These are phyloP conservation scores for Lachancea waltii DNA, from an alignment of 805 yeast genomes.

Conservation along the genomic window DNA sequence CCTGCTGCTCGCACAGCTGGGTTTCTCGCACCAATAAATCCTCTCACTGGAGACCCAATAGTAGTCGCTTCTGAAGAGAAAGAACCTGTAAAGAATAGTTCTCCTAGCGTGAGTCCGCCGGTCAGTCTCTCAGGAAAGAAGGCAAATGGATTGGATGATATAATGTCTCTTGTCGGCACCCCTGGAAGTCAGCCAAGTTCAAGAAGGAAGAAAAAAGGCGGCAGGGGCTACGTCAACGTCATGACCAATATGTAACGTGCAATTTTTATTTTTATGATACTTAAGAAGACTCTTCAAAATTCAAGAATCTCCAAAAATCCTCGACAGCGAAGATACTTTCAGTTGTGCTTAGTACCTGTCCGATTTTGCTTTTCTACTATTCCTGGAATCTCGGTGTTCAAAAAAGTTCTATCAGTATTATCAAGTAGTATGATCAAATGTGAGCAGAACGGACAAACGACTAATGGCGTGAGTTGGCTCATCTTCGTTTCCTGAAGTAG, in stretches of 20 bases:
- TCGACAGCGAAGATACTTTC: too few relatives aligned
- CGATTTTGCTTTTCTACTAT: too few relatives aligned
- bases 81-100: constrained; percentile 5
- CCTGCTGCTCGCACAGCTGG: constrained; percentile 30
- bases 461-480: too few relatives aligned
- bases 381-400: too few relatives aligned
- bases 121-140: constrained; percentile 28
- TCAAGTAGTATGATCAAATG: too few relatives aligned
- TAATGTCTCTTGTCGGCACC: constrained; percentile 35
- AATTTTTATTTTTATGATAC: too few relatives aligned
- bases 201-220: constrained; percentile 39
- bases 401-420: constrained; percentile 1
- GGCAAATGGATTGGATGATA: constrained; percentile 42
- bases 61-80: constrained; percentile 10
- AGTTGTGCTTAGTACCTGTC: too few relatives aligned
- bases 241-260: constrained; percentile 38
- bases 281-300: too few relatives aligned
- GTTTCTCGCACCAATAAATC: constrained; percentile 32
- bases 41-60: constrained; percentile 31
- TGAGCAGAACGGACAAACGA: too few relatives aligned
- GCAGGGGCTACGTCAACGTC: constrained; percentile 63
- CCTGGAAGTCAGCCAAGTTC: constrained; percentile 22
- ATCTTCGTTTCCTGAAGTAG: too few relatives aligned
- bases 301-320: too few relatives aligned
- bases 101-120: constrained; percentile 12